A percentile compares a stretch with the other conserved stretches of the same genome.
Conservation (phyloP, 768 basidiomycete species). For the Pilatotrama ljubarskyi region DNA sequence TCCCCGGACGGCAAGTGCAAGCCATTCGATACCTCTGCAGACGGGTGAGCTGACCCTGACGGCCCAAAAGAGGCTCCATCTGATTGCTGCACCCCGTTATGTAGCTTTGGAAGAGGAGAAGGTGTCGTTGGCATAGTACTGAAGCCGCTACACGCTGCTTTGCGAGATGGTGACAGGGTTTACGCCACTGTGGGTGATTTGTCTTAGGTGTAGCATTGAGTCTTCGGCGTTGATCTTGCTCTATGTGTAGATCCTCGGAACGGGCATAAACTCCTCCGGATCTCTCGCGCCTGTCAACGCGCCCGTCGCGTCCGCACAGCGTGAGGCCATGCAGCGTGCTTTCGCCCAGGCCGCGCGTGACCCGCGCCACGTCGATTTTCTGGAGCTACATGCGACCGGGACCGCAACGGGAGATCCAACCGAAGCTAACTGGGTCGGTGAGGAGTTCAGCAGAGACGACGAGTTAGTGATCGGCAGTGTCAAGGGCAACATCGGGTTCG, state of each 20-base stretch:
- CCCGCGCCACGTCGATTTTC: slow-evolving; percentile 46
- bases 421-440: slow-evolving; percentile 51
- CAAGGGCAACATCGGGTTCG: slow-evolving; percentile 48
- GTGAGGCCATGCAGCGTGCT: slow-evolving; percentile 40
- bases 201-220: neutral
- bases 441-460: slow-evolving; percentile 35
- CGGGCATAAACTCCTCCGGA: slow-evolving; percentile 41
- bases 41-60: slow-evolving; percentile 37
- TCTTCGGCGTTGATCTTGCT: neutral
- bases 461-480: slow-evolving; percentile 44
- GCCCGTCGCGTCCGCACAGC: slow-evolving; percentile 40
- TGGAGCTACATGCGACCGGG: slow-evolving; percentile 53
- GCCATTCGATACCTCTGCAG: slow-evolving; percentile 44
- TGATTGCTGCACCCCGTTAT: neutral
- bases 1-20: slow-evolving; percentile 44
- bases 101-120: slow-evolving; percentile 42
- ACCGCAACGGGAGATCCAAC: slow-evolving; percentile 52
- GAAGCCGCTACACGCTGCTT: slow-evolving; percentile 40
- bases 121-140: slow-evolving; percentile 41
- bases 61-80: neutral
- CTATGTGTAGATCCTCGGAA: slow-evolving; percentile 39
- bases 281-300: slow-evolving; percentile 37
- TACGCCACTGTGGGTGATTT: slow-evolving; percentile 38
- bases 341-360: slow-evolving; percentile 33
- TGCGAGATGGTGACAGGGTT: slow-evolving; percentile 41